These are phyloP conservation scores for Botrytis paeoniae DNA, from an alignment of 2,329 filamentous ascomycete genomes.

Conservation along the genomic window DNA sequence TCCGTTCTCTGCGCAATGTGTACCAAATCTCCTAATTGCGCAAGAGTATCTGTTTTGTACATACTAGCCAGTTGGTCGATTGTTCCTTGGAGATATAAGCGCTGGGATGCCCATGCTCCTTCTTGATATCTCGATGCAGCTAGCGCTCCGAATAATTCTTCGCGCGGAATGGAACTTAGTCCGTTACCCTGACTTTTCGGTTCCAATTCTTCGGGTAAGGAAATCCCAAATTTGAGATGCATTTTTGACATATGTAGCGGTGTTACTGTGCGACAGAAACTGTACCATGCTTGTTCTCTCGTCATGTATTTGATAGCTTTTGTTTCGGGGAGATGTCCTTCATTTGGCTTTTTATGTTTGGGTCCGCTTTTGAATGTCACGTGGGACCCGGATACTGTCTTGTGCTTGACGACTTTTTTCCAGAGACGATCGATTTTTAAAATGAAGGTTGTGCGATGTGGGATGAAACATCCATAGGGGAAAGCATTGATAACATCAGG, in stretches of 20 bases:
- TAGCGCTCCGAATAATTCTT: neutral
- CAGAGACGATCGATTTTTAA: neutral
- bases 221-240: neutral
- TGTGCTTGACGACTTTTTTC: neutral
- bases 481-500: neutral
- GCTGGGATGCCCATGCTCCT: neutral
- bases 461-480: neutral
- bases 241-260: neutral
- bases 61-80: neutral
- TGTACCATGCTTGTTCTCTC: neutral
- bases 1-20: neutral
- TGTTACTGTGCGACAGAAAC: neutral
- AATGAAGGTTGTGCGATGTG: neutral
- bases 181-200: neutral
- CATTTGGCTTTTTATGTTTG: rapidly evolving
- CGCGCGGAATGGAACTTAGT: neutral
- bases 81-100: neutral
- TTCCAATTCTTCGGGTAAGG: rapidly evolving
- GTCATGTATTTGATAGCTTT: neutral
- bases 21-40: neutral
- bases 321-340: rapidly evolving
- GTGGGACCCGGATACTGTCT: neutral
- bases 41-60: rapidly evolving
- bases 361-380: neutral
- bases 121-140: neutral